Base-by-base conservation (phyloP, 768 basidiomycete species). In the Leucogyrophana mollusca region DNA sequence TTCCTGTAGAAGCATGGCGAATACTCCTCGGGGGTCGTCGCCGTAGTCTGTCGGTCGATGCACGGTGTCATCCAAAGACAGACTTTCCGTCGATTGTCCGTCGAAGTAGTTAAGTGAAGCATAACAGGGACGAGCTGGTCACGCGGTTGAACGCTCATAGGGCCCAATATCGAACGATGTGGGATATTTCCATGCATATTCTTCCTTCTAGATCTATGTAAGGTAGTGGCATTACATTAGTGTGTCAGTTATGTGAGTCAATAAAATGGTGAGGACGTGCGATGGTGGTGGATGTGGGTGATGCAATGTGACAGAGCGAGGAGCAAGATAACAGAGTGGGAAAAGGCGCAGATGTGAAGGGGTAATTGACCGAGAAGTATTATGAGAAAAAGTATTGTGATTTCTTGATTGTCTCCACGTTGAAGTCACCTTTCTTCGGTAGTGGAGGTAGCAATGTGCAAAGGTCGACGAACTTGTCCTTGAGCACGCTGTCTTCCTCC, bases 351-450 rank as follows among this genome's bases (percentile, higher is more conserved):
- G 3, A 27, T 42, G 20, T 8, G 21, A 50, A 17, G 9, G 13
- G 10, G 5, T 16, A 22, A 14, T 39, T 39, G 35, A 21, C 44
- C n/a, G 34, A 40, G 13, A 22, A 25, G 23, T 34, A 54, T 68
- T 79, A 96, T 34, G 94, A 94, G 77, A 97, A 98, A 79, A 98
- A 98, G 68, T 97, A 98, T 30, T 76, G 74, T 34, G 87, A 90
- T 47, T 81, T 67, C 62, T 86, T 86, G 68, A 97, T 94, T 50
- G 73, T 74, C 56, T 80, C 73, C 51, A 98, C 91, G 53, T 90
- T 79, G 63, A 98, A 96, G 46, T 73, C 72, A 45, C 95, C 95
- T 71, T 90, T 91, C 65, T 79, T 61, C 0, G 95, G 95, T 17
- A 93, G 64, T 0, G 83, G 85, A 0, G 94, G 94, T 16, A 97